A percentile compares a stretch with the other conserved stretches of the same genome.
phyloP scores from a whole-genome alignment of 805 yeast genomes.

The Candida germanica region DNA sequence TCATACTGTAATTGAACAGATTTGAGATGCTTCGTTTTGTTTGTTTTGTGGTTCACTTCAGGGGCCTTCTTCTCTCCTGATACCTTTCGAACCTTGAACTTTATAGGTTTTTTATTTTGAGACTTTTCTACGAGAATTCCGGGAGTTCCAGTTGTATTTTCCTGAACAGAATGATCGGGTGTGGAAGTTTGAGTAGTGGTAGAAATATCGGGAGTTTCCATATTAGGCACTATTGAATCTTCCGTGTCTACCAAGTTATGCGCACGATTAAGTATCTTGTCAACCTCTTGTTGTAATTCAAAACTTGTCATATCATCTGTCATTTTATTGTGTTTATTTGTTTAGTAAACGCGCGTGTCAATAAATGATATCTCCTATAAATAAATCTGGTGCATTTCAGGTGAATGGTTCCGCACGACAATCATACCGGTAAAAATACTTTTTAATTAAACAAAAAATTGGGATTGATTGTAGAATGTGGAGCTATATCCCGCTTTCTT shows the following conservation, averaged over 20 bases:
- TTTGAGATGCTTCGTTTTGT: constrained; percentile 14
- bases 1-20: constrained; percentile 35
- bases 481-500: too few relatives aligned
- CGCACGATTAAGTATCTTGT: constrained; percentile 9
- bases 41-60: neutral
- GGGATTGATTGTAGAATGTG: too few relatives aligned
- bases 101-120: constrained; percentile 18
- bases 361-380: too few relatives aligned
- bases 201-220: neutral
- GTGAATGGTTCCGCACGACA: too few relatives aligned
- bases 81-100: constrained; percentile 33
- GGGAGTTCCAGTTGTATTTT: neutral
- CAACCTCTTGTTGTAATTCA: constrained; percentile 9
- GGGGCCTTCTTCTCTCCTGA: constrained; percentile 20
- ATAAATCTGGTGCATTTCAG: too few relatives aligned
- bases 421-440: too few relatives aligned
- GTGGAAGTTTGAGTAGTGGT: neutral
- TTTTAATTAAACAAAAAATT: too few relatives aligned
- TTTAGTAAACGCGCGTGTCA: too few relatives aligned
- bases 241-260: constrained; percentile 1
- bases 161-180: neutral
- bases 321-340: constrained; percentile 1
- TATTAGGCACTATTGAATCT: neutral
- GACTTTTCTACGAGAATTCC: neutral
- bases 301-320: constrained; percentile 11